These are phyloP conservation scores for Rhinocladiella mackenziei DNA, from an alignment of 2,329 filamentous ascomycete genomes.

Conservation along the genomic window DNA sequence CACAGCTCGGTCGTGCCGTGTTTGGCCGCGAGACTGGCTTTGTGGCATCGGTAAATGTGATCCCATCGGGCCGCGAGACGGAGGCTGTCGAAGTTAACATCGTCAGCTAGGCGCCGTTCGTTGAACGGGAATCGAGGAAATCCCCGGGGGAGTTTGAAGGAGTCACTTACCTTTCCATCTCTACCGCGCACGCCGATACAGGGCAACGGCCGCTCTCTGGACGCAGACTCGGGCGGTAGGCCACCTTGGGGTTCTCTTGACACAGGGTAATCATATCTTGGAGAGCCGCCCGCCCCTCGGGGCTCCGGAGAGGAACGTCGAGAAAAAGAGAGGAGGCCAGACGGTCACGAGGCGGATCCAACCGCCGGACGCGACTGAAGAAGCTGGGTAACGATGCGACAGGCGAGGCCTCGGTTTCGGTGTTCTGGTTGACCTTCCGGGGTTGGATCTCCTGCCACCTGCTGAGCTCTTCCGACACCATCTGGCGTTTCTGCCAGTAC, in stretches of 20 bases:
- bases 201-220: constrained; percentile 26
- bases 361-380: constrained; percentile 21
- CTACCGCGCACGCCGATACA: constrained; percentile 6
- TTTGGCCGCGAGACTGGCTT: constrained; percentile 18
- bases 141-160: constrained; percentile 5
- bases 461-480: constrained; percentile 18
- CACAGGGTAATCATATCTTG: constrained; percentile 27
- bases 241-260: constrained; percentile 22
- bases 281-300: constrained; percentile 22
- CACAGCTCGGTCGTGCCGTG: constrained; percentile 27
- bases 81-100: constrained; percentile 9
- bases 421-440: constrained; percentile 15
- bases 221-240: constrained; percentile 25
- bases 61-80: constrained; percentile 15
- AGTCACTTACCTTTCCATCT: constrained; percentile 12
- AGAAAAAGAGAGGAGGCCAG: constrained; percentile 28
- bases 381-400: constrained; percentile 14
- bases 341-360: constrained; percentile 26
- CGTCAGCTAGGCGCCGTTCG: constrained; percentile 4
- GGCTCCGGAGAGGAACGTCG: constrained; percentile 26
- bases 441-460: constrained; percentile 15
- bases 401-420: constrained; percentile 10
- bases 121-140: constrained; percentile 5
- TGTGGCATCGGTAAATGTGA: constrained; percentile 28
- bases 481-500: constrained; percentile 20